phyloP scores from a whole-genome alignment of 2,329 filamentous ascomycete genomes.

The Dryadomyces sulphureus region DNA sequence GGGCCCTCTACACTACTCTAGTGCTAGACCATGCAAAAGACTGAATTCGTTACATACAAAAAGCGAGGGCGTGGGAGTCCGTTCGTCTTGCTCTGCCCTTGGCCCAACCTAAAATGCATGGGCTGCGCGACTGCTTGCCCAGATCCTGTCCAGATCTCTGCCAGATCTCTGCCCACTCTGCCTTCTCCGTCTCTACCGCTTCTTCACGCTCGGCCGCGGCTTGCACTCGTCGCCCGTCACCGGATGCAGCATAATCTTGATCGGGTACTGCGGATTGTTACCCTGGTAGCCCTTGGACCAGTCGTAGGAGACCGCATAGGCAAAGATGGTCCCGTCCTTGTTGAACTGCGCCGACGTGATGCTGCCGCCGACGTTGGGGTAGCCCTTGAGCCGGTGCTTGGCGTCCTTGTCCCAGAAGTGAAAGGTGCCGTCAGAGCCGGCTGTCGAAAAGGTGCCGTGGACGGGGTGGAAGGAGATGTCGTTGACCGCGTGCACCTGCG shows the following conservation, averaged over 20 bases:
- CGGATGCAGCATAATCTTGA: constrained; percentile 76
- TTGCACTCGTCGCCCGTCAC: constrained; percentile 50
- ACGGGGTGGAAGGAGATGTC: constrained; percentile 94
- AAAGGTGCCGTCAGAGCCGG: constrained; percentile 90
- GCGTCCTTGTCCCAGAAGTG: constrained; percentile 93
- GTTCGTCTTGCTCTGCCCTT: too few species aligned
- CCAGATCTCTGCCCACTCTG: too few species aligned
- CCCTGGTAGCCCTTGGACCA: constrained; percentile 92
- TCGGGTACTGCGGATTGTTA: constrained; percentile 61
- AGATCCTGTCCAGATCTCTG: too few species aligned
- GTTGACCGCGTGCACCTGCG: constrained; percentile 90
- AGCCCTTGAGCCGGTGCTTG: constrained; percentile 81
- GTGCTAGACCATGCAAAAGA: background rate
- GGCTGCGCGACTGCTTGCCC: too few species aligned
- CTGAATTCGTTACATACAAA: too few species aligned
- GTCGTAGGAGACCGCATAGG: constrained; percentile 87
- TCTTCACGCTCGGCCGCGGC: constrained; percentile 43
- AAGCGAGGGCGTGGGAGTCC: too few species aligned
- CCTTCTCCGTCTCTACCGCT: too few species aligned
- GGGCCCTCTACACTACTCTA: too few species aligned
- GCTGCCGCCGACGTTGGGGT: constrained; percentile 66
- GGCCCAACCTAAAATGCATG: too few species aligned
- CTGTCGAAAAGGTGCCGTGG: constrained; percentile 96
- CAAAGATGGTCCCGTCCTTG: constrained; percentile 67
- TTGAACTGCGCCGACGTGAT: constrained; percentile 92